Conservation (phyloP, 2,329 filamentous ascomycete genomes). For the Catunica adiposa region DNA sequence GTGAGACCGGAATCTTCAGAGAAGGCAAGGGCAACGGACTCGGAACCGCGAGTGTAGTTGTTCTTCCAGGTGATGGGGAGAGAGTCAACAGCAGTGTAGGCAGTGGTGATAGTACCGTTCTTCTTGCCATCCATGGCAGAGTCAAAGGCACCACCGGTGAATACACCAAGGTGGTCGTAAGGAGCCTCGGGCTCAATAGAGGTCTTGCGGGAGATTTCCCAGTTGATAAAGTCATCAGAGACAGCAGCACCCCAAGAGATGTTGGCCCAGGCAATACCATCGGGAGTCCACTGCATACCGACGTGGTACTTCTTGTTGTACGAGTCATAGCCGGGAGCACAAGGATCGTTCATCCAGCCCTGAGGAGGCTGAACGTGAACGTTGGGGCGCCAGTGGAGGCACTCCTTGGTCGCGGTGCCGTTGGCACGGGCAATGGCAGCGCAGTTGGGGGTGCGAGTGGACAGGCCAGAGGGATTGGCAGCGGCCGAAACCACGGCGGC, state of each 20-base stretch:
- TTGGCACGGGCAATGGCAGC: constrained; percentile 9
- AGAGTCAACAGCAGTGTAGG: constrained; percentile 29
- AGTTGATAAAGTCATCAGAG: constrained; percentile 25
- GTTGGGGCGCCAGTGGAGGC: constrained; percentile 19
- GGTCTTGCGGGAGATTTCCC: constrained; percentile 5
- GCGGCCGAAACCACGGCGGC: constrained; percentile 4
- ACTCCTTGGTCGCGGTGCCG: constrained; percentile 8
- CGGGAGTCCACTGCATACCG: constrained; percentile 23
- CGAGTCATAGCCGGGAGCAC: constrained; percentile 30
- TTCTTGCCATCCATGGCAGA: constrained; percentile 24
- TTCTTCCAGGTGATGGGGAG: constrained; percentile 31
- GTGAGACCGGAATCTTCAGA: constrained; percentile 22
- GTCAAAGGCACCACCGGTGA: constrained; percentile 29
- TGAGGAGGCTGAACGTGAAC: constrained; percentile 26
- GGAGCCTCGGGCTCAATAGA: constrained; percentile 18
- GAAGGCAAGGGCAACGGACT: constrained; percentile 29
- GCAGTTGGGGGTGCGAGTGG: constrained; percentile 1
- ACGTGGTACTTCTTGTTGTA: constrained; percentile 28
- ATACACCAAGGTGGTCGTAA: constrained; percentile 30
- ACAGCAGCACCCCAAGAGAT: constrained; percentile 23
- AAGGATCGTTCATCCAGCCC: constrained; percentile 28
- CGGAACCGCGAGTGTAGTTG: constrained; percentile 28
- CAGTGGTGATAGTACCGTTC: constrained; percentile 23
- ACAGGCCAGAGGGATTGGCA: constrained; percentile 2
- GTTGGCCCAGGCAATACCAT: constrained; percentile 17